Conservation (phyloP, 2,329 filamentous ascomycete genomes). For the Microsporum ferrugineum region DNA sequence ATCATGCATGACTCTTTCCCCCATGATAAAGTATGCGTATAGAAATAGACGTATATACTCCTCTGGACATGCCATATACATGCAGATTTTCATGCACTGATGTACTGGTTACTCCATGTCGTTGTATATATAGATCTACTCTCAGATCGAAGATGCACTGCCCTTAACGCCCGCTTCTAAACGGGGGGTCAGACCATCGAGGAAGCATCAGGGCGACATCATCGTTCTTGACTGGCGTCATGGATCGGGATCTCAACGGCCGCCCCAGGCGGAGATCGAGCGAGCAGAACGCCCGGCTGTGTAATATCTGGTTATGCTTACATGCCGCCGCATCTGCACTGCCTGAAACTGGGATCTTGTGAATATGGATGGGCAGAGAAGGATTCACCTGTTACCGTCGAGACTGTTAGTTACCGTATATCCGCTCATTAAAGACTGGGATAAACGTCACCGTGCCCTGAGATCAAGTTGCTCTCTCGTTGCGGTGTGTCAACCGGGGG, state of each 20-base stretch:
- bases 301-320: neutral
- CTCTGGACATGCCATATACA: neutral
- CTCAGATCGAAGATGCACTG: neutral
- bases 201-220: neutral
- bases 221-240: neutral
- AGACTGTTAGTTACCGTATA: neutral
- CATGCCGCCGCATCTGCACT: neutral
- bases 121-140: neutral
- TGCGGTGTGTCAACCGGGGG: neutral
- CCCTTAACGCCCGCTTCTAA: neutral
- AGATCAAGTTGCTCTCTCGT: neutral
- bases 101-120: neutral
- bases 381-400: neutral
- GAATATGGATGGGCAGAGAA: neutral
- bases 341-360: neutral
- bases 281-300: neutral
- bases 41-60: neutral
- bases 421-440: neutral
- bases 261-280: neutral
- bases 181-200: neutral
- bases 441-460: neutral
- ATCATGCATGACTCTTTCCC: neutral
- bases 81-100: neutral
- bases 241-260: neutral
- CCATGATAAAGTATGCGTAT: neutral